phyloP scores from a whole-genome alignment of 805 yeast genomes.

The Metschnikowia drakensbergensis region DNA sequence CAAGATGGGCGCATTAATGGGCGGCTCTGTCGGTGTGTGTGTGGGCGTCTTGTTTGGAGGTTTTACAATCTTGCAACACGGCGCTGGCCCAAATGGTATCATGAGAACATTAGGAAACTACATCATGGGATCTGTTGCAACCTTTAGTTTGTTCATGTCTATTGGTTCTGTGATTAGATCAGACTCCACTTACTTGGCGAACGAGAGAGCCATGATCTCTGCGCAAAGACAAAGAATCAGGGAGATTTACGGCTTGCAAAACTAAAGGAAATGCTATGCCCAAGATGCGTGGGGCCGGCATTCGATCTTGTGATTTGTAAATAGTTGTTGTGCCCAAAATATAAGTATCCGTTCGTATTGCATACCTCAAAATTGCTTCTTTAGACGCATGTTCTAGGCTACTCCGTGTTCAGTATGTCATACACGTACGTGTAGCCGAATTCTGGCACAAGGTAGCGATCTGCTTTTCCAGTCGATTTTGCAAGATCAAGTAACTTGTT shows the following conservation, averaged over 20 bases:
- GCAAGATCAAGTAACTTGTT: slow-evolving; percentile 50
- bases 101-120: slow-evolving; percentile 96
- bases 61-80: slow-evolving; percentile 81
- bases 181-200: slow-evolving; percentile 41
- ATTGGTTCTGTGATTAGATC: slow-evolving; percentile 90
- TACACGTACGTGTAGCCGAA: slow-evolving; percentile 70
- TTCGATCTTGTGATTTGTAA: background rate
- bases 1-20: slow-evolving; percentile 99
- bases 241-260: slow-evolving; percentile 17
- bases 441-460: slow-evolving; percentile 58
- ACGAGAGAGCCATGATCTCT: slow-evolving; percentile 18
- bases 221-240: slow-evolving; percentile 17
- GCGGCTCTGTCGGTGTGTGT: slow-evolving; percentile 86
- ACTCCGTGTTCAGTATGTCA: slow-evolving; percentile 23
- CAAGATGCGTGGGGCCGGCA: background rate
- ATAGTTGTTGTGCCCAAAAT: background rate
- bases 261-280: background rate
- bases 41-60: slow-evolving; percentile 95
- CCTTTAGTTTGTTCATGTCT: slow-evolving; percentile 94
- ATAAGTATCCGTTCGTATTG: background rate
- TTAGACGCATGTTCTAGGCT: background rate
- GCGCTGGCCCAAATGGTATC: slow-evolving; percentile 98
- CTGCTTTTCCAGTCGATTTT: slow-evolving; percentile 26
- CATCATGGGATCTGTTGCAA: slow-evolving; percentile 93
- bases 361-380: background rate